Conservation (phyloP, 306 rosid genomes). For the Fragaria ananassa region DNA sequence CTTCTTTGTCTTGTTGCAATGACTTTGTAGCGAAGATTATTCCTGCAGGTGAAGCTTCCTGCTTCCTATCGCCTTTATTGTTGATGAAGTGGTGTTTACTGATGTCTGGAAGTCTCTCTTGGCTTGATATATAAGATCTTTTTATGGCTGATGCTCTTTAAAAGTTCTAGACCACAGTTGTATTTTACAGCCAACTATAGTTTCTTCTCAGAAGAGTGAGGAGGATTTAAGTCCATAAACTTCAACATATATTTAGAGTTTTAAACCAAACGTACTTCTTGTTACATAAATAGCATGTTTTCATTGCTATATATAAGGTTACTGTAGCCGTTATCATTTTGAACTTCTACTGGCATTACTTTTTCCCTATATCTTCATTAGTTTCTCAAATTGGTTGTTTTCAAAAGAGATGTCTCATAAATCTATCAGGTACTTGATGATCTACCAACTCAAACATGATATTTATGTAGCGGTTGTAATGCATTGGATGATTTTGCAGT, state of each 20-base stretch:
- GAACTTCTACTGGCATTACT: neutral
- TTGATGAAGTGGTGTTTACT: neutral
- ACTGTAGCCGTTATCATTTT: neutral
- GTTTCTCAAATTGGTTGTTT: neutral
- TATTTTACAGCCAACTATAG: neutral
- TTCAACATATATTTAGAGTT: neutral
- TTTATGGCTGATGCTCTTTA: neutral
- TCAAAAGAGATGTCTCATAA: neutral
- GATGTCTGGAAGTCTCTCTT: neutral
- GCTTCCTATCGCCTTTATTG: too few relatives aligned
- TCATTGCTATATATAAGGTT: neutral
- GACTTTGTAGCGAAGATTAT: too few relatives aligned
- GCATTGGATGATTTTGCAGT: constrained; percentile 41
- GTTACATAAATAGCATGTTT: neutral
- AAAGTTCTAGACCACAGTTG: neutral
- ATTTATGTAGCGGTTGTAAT: neutral
- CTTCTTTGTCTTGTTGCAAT: neutral
- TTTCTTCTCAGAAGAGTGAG: neutral
- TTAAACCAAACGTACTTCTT: neutral
- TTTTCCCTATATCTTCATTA: neutral
- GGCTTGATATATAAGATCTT: neutral
- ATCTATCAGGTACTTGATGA: neutral
- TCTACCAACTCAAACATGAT: neutral
- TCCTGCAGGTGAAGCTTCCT: neutral
- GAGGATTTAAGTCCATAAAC: neutral